These are phyloP conservation scores for Bretziella fagacearum DNA, from an alignment of 2,329 filamentous ascomycete species.

Conservation along the genomic window DNA sequence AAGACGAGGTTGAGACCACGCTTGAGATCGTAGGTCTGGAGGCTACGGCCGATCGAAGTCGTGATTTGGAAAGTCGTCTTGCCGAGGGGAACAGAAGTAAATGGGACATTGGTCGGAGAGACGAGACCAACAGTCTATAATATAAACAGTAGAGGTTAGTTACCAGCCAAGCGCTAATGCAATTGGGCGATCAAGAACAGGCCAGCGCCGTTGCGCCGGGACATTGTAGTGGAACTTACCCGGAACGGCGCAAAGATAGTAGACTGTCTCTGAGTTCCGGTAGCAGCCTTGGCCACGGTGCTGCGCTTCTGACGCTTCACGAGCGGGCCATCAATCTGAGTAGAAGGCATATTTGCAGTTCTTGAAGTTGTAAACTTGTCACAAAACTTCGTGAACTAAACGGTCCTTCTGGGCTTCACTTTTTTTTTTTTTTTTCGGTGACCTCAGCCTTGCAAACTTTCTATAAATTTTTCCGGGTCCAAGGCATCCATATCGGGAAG, in stretches of 20 bases:
- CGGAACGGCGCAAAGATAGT: constrained; percentile 86
- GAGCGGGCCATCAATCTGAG: constrained; percentile 42
- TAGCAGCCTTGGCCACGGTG: constrained; percentile 23
- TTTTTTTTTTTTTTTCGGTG: constrained; percentile 5
- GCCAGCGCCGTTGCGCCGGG: too few relatives aligned
- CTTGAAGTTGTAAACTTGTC: not conserved
- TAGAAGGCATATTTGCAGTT: constrained; percentile 34
- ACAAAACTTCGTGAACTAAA: not conserved
- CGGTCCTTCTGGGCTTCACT: not conserved
- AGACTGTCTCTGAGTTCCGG: constrained; percentile 37
- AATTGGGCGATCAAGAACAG: not conserved
- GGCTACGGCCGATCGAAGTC: constrained; percentile 72
- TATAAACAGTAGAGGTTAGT: not conserved
- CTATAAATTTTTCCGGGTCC: constrained; percentile 14
- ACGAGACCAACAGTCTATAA: constrained; percentile 76
- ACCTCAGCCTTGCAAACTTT: constrained; percentile 7
- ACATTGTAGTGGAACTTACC: constrained; percentile 48
- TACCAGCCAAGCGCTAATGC: too few relatives aligned
- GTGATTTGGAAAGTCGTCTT: constrained; percentile 96
- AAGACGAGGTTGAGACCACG: constrained; percentile 85
- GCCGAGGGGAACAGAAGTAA: constrained; percentile 73
- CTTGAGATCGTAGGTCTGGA: constrained; percentile 92
- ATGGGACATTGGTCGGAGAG: constrained; percentile 77
- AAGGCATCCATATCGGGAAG: constrained; percentile 10
- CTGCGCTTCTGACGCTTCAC: constrained; percentile 60